Percentiles rank a stretch among this genome's conserved stretches.
phyloP scores from a whole-genome alignment of 495 filamentous ascomycete species.

The Hyaloscypha variabilis region DNA sequence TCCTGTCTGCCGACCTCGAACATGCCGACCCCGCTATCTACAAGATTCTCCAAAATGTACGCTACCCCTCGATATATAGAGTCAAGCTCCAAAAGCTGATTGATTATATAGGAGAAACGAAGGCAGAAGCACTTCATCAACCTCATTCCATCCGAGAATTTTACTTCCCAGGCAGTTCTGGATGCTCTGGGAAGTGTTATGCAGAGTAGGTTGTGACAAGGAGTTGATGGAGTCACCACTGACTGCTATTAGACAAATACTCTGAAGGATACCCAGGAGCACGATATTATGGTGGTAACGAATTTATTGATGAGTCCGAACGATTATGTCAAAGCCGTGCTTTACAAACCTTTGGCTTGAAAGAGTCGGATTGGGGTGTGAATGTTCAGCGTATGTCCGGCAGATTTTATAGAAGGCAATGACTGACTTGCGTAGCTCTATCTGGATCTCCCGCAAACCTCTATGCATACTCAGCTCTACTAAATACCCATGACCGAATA shows the following conservation, averaged over 20 bases:
- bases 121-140: constrained; percentile 98
- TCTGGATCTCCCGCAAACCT: constrained; percentile 96
- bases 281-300: constrained; percentile 96
- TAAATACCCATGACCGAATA: constrained; percentile 89
- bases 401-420: not conserved
- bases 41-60: constrained; percentile 87
- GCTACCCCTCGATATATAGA: constrained; percentile 20
- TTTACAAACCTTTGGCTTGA: constrained; percentile 81
- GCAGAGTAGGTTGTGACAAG: constrained; percentile 73
- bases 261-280: constrained; percentile 98
- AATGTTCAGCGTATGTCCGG: constrained; percentile 84
- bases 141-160: constrained; percentile 98
- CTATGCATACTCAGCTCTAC: constrained; percentile 90
- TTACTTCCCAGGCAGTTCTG: constrained; percentile 95
- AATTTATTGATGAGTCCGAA: constrained; percentile 91
- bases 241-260: constrained; percentile 78
- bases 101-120: constrained; percentile 73
- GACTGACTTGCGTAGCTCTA: constrained; percentile 59
- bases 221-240: constrained; percentile 14
- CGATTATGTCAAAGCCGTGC: constrained; percentile 87
- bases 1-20: constrained; percentile 77
- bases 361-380: constrained; percentile 90
- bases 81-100: constrained; percentile 6
- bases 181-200: constrained; percentile 97
- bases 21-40: constrained; percentile 86